Conservation (phyloP, 345 rosid species). For the Rhodamnia rubescens region DNA sequence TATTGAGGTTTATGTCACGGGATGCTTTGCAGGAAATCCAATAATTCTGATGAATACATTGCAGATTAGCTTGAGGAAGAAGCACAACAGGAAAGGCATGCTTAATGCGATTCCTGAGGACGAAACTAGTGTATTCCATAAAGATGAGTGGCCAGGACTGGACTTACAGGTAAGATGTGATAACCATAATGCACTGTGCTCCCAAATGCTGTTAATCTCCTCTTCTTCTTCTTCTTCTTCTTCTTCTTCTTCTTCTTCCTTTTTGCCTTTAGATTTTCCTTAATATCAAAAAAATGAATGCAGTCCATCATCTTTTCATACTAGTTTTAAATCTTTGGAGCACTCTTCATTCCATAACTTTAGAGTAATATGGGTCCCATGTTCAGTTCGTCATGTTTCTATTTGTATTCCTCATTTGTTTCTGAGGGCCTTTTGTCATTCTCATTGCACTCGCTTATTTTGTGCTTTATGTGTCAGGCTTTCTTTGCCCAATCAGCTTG, state of each 20-base stretch:
- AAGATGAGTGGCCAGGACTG: slow-evolving; percentile 23
- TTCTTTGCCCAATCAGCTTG: neutral
- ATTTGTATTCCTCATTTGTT: neutral
- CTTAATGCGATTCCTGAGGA: slow-evolving; percentile 77
- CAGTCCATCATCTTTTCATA: neutral
- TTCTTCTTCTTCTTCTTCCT: no score
- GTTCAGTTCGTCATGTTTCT: neutral
- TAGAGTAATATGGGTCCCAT: neutral
- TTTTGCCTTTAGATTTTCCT: neutral
- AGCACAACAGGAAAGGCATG: slow-evolving; percentile 34
- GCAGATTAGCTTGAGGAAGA: slow-evolving; percentile 58
- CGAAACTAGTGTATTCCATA: slow-evolving; percentile 37
- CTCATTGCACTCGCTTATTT: neutral
- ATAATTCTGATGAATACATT: slow-evolving; percentile 72
- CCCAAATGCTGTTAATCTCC: neutral
- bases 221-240: no score
- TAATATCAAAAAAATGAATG: neutral
- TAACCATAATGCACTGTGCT: neutral
- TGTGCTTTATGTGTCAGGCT: neutral
- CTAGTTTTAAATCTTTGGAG: neutral
- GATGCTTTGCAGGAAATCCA: slow-evolving; percentile 66
- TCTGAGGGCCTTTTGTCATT: neutral
- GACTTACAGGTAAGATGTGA: slow-evolving; percentile 47
- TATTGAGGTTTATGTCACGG: slow-evolving; percentile 81
- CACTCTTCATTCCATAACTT: neutral